Evolutionary conservation across 208 protist species (phyloP), one percentile per base, ranked within the genome.

Genomic region (Crithidia fasciculata): DNA sequence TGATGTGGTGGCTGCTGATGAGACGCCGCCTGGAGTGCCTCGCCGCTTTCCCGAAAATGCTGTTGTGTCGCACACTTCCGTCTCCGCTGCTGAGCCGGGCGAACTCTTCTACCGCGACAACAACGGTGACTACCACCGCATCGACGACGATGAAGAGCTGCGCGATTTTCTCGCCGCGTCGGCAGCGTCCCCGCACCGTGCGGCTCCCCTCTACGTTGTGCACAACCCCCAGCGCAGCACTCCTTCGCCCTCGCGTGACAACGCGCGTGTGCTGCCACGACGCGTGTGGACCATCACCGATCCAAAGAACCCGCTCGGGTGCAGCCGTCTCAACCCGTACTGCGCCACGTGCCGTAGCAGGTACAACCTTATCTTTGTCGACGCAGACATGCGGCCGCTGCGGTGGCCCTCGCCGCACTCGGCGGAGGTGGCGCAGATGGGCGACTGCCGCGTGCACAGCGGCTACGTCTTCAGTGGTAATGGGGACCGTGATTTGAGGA

Each of bases 241-340:
- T 28, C 28, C 28, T 28, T 28, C 28, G 28, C 28, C 28, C 28
- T 28, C 28, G 28, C 28, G 28, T 2, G 28, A 28, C 28, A 28
- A 28, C 28, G 28, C 62, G n/a, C 64, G 58, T 10, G 47, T 67
- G 49, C 53, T 61, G 39, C 65, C 65, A 45, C 67, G 55, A 13
- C 74, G 74, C 16, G 67, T 54, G 37, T 80, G 74, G 74, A 69
- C 62, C 0, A 66, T 80, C 49, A 80, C 74, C 8, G 67, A 80
- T 45, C 74, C 74, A 5, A 74, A 71, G 8, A 65, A 40, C 57
- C 85, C 89, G 37, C 76, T 96, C 36, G 84, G 89, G 16, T 92
- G 84, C 59, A 73, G 71, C 3, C 81, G 91, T 28, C 78, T 96
- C 55, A 96, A 96, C 70, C 92, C 92, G 15, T 96, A 96, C 86